phyloP scores from a whole-genome alignment of 345 rosid species.

The Excoecaria agallocha region DNA sequence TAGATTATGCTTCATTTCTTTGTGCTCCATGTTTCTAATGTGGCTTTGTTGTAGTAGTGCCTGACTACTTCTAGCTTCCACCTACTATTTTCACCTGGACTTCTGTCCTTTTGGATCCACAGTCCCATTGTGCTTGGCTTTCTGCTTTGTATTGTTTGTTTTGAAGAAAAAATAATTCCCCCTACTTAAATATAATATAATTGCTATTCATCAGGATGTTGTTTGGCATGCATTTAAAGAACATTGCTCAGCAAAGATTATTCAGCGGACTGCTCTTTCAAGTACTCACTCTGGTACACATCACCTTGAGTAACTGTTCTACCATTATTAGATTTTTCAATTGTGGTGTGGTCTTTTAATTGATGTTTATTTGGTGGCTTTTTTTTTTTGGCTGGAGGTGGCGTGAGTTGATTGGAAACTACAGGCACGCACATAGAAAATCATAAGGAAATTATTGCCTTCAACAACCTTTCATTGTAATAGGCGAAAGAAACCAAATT shows the following conservation, averaged over 20 bases:
- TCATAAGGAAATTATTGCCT: too few relatives aligned
- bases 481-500: too few relatives aligned
- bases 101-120: background rate
- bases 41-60: background rate
- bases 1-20: background rate
- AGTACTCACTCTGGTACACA: slow-evolving; percentile 58
- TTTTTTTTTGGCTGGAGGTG: background rate
- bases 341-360: background rate
- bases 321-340: background rate
- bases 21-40: background rate
- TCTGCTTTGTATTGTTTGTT: background rate
- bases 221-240: slow-evolving; percentile 58
- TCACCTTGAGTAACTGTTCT: background rate
- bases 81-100: background rate
- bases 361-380: background rate
- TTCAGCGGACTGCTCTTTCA: slow-evolving; percentile 43
- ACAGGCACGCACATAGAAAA: too few relatives aligned
- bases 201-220: slow-evolving; percentile 48
- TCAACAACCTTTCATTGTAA: too few relatives aligned
- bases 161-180: background rate
- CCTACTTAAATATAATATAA: background rate
- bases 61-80: background rate
- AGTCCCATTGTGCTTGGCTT: background rate
- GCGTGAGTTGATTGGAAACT: too few relatives aligned
- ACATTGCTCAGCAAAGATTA: slow-evolving; percentile 66